A percentile compares a stretch with the other conserved stretches of the same genome.
Conservation (phyloP, 2,329 filamentous ascomycete genomes). For the Blastomyces parvus region DNA sequence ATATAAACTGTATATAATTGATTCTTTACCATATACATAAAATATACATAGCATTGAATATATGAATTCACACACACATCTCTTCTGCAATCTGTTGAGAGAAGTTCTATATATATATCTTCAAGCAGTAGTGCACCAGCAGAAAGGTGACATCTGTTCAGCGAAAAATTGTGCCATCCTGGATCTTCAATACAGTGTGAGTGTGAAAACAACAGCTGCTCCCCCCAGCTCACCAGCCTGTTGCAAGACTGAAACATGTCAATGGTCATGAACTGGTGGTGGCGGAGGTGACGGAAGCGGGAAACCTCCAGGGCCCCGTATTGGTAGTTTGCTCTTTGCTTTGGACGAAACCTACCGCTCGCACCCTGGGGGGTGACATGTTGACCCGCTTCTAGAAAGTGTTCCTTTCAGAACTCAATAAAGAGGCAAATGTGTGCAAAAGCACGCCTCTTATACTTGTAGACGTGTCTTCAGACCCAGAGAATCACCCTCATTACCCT, state of each 20-base stretch:
- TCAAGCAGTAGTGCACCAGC: too few relatives aligned
- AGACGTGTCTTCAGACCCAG: neutral
- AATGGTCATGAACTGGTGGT: conserved; percentile 8
- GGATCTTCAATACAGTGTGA: too few relatives aligned
- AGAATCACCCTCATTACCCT: neutral
- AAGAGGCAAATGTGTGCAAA: neutral
- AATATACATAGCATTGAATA: too few relatives aligned
- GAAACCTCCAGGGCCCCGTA: conserved; percentile 5
- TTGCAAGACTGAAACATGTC: conserved; percentile 6
- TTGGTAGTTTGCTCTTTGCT: neutral
- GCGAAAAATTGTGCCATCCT: too few relatives aligned
- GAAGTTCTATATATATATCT: too few relatives aligned
- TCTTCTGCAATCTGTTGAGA: too few relatives aligned
- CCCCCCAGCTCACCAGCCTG: conserved; percentile 5
- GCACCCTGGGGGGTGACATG: neutral
- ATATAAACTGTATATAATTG: too few relatives aligned
- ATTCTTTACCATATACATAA: too few relatives aligned
- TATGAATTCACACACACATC: too few relatives aligned
- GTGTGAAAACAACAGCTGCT: conserved; percentile 2
- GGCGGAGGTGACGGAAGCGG: conserved; percentile 6
- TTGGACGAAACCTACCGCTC: neutral
- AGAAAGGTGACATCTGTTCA: too few relatives aligned
- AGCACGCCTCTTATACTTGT: neutral
- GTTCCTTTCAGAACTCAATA: neutral
- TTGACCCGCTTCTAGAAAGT: conserved; percentile 5